These are phyloP conservation scores for Aspergillus pseudotamarii DNA, from an alignment of 2,329 filamentous ascomycete species.

Conservation along the genomic window DNA sequence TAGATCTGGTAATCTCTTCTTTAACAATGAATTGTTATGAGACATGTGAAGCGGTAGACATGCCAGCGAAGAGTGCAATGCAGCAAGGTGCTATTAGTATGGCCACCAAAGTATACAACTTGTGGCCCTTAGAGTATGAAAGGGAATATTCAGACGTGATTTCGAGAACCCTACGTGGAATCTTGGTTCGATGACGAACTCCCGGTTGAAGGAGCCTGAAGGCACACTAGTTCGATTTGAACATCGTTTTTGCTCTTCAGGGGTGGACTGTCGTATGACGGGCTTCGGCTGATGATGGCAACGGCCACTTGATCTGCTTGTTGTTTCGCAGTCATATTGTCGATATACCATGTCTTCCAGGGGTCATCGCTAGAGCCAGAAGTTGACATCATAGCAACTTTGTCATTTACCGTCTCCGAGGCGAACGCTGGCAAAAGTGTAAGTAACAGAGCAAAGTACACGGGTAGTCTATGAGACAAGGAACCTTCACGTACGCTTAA, in stretches of 20 bases:
- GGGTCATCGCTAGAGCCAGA: conserved; percentile 31
- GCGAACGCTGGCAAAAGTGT: conserved; percentile 31
- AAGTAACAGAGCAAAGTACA: conserved; percentile 8
- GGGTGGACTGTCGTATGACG: conserved; percentile 29
- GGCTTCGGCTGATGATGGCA: conserved; percentile 39
- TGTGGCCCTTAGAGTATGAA: not conserved
- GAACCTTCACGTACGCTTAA: conserved; percentile 30
- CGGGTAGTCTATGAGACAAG: not conserved
- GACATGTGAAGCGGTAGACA: not conserved
- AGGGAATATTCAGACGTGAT: not conserved
- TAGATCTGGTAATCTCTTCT: not conserved
- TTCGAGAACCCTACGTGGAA: conserved; percentile 7
- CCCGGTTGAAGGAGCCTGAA: conserved; percentile 37
- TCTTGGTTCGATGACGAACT: conserved; percentile 22
- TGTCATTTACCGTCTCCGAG: conserved; percentile 30
- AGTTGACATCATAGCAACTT: conserved; percentile 31
- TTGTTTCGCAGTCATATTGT: conserved; percentile 34
- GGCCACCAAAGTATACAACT: not conserved
- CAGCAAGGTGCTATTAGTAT: not conserved
- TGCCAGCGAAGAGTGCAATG: not conserved
- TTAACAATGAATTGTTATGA: not conserved
- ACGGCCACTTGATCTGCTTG: conserved; percentile 42
- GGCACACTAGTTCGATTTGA: conserved; percentile 39
- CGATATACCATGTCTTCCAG: conserved; percentile 42
- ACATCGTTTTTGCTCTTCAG: conserved; percentile 33